phyloP scores from a whole-genome alignment of 108 stramenopile genomes.

The Cyclotella baltica region DNA sequence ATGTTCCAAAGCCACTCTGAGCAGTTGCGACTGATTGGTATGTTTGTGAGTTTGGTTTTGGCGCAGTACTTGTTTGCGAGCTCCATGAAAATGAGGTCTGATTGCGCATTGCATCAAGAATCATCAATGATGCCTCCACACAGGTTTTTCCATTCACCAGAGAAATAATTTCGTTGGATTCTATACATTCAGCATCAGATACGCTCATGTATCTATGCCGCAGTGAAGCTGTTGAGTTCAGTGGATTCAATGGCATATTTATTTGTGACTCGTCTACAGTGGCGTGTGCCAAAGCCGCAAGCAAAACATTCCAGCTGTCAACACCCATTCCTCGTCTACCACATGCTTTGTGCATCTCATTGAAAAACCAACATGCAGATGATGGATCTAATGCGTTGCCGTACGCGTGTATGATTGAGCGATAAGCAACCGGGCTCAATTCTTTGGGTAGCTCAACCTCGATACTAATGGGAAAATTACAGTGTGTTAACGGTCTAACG shows the following conservation, averaged over 20 bases:
- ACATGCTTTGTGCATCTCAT: conserved; percentile 31
- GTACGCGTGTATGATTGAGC: conserved; percentile 65
- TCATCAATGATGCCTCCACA: conserved; percentile 50
- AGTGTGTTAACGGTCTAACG: background rate
- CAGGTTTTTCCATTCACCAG: conserved; percentile 60
- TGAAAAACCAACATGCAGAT: conserved; percentile 68
- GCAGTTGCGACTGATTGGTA: conserved; percentile 76
- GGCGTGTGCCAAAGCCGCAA: conserved; percentile 61
- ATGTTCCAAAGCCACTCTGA: conserved; percentile 24
- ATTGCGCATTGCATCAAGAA: conserved; percentile 62
- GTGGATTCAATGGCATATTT: conserved; percentile 23
- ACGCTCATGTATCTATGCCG: conserved; percentile 2
- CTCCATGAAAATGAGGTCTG: background rate
- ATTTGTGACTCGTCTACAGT: background rate
- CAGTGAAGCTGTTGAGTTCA: conserved; percentile 25
- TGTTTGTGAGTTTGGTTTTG: conserved; percentile 73
- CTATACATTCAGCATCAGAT: background rate
- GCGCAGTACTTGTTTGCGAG: conserved; percentile 13
- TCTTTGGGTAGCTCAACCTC: conserved; percentile 23
- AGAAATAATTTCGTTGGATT: conserved; percentile 18
- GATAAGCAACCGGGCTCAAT: conserved; percentile 56
- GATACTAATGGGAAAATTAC: background rate
- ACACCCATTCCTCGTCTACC: conserved; percentile 32
- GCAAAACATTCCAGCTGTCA: conserved; percentile 67
- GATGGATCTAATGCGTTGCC: conserved; percentile 69